phyloP scores from a whole-genome alignment of 768 basidiomycete genomes.

The Lyophyllum atratum region DNA sequence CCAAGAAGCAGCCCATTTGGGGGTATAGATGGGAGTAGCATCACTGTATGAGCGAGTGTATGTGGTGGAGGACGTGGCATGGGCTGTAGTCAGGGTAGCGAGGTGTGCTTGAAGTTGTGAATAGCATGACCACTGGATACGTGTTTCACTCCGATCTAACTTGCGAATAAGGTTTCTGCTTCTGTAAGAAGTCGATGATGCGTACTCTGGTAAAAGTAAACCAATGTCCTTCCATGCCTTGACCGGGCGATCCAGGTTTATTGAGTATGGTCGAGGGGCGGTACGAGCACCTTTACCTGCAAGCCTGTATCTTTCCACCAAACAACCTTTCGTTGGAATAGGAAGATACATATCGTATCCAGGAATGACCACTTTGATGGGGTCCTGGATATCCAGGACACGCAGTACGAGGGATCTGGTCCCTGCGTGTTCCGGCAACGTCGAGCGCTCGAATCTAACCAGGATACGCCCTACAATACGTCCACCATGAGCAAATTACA shows the following conservation, averaged over 20 bases:
- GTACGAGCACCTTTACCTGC: not conserved
- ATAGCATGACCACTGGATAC: too few species aligned
- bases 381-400: conserved; percentile 4
- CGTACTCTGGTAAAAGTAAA: not conserved
- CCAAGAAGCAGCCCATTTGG: too few species aligned
- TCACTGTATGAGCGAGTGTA: too few species aligned
- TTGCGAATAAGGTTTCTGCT: too few species aligned
- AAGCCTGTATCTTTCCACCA: not conserved
- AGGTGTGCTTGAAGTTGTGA: too few species aligned
- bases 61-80: too few species aligned
- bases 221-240: not conserved
- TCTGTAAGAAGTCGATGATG: too few species aligned
- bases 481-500: not conserved
- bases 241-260: not conserved
- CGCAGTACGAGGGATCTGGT: conserved; percentile 21
- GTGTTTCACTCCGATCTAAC: too few species aligned
- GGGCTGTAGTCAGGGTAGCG: too few species aligned
- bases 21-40: too few species aligned
- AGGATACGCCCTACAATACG: not conserved
- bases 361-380: not conserved
- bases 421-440: conserved; percentile 24
- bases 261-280: not conserved
- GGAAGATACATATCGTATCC: not conserved
- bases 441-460: conserved; percentile 8
- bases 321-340: not conserved